Conservation (phyloP, 768 basidiomycete species). For the Mrakia blollopis region DNA sequence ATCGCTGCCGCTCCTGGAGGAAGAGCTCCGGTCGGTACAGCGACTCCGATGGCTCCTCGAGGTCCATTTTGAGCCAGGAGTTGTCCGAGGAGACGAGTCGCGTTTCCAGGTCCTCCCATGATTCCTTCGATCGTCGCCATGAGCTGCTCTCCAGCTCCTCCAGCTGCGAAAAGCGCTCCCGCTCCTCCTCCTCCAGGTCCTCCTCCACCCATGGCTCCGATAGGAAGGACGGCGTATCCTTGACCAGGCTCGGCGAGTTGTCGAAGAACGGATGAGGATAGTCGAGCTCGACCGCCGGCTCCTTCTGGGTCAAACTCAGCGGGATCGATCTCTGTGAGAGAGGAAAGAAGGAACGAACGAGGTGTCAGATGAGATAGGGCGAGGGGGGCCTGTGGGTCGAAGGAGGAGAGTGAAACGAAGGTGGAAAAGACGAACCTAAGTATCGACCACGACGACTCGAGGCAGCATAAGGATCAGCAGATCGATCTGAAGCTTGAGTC, state of each 20-base stretch:
- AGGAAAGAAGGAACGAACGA: neutral
- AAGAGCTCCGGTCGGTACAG: conserved; percentile 43
- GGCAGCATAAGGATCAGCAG: neutral
- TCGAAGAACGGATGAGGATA: conserved; percentile 63
- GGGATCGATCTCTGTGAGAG: conserved; percentile 5
- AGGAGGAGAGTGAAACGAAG: neutral
- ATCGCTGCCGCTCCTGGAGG: neutral
- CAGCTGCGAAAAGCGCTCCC: conserved; percentile 47
- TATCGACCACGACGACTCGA: conserved; percentile 14
- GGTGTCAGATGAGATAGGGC: neutral
- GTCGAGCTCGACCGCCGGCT: neutral
- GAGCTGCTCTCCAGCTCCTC: conserved; percentile 49
- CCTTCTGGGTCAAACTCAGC: conserved; percentile 10
- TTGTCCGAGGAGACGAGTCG: conserved; percentile 76
- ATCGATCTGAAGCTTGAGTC: conserved; percentile 16
- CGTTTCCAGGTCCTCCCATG: conserved; percentile 54
- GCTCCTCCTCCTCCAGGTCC: conserved; percentile 52
- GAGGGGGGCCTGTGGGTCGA: no score
- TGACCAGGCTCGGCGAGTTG: conserved; percentile 58
- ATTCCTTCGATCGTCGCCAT: conserved; percentile 74
- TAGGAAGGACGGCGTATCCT: conserved; percentile 46
- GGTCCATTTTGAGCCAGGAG: conserved; percentile 59
- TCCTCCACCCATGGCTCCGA: conserved; percentile 3
- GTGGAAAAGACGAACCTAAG: neutral
- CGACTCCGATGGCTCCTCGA: conserved; percentile 66